Conservation (phyloP, 129 eudicot species). For the Tagetes patula region DNA sequence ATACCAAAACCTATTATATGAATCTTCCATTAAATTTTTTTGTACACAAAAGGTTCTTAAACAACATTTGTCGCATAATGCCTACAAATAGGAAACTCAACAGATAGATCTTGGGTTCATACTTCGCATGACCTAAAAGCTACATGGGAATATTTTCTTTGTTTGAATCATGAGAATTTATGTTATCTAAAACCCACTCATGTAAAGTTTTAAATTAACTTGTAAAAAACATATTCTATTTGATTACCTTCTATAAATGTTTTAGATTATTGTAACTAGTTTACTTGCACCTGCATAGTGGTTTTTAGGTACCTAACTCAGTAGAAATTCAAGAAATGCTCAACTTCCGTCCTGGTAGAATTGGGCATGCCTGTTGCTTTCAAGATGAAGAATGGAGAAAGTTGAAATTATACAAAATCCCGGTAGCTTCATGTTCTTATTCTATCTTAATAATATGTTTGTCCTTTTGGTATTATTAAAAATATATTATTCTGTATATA, state of each 20-base stretch:
- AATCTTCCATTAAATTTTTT: too few relatives aligned
- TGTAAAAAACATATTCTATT: too few relatives aligned
- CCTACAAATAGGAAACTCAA: neutral
- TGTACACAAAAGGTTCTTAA: neutral
- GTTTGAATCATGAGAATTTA: neutral
- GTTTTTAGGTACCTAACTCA: constrained; percentile 80
- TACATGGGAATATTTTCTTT: neutral
- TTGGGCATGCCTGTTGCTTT: constrained; percentile 96
- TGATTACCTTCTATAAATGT: neutral
- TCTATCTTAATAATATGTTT: neutral
- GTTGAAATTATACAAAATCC: constrained; percentile 60
- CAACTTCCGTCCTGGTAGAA: constrained; percentile 77
- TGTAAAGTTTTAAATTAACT: too few relatives aligned
- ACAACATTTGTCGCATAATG: neutral
- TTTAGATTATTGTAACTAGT: constrained; percentile 31
- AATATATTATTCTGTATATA: constrained; percentile 25
- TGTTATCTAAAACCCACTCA: neutral
- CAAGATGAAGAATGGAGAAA: constrained; percentile 76
- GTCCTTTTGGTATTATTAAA: neutral
- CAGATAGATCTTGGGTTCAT: too few relatives aligned
- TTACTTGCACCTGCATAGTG: constrained; percentile 46
- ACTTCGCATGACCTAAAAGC: neutral
- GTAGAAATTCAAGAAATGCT: constrained; percentile 84
- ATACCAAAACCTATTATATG: too few relatives aligned
- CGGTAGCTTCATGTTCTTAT: constrained; percentile 40